phyloP scores from a whole-genome alignment of 352 stramenopile genomes.

The Phytopythium kandeliae region DNA sequence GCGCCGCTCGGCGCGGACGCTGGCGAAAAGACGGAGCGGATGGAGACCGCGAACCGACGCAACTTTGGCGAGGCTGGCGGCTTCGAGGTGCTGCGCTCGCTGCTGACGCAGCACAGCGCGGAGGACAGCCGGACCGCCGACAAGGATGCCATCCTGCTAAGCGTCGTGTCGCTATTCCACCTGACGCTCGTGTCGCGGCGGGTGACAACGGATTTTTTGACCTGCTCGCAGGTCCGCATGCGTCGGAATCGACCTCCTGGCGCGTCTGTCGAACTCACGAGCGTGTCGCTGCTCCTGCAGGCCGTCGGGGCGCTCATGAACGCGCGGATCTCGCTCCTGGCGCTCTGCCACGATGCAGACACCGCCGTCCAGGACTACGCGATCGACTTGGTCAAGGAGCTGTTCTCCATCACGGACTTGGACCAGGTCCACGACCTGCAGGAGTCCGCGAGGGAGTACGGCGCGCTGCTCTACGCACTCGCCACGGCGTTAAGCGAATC shows the following conservation, averaged over 20 bases:
- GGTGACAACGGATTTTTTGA: constrained; percentile 41
- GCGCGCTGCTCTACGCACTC: constrained; percentile 66
- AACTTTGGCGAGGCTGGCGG: constrained; percentile 73
- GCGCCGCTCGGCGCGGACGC: constrained; percentile 40
- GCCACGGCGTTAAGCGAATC: constrained; percentile 24
- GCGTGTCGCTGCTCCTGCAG: background rate
- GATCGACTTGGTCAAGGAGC: constrained; percentile 66
- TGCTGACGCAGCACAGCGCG: constrained; percentile 60
- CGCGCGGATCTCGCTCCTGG: constrained; percentile 55
- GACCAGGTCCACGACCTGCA: constrained; percentile 76
- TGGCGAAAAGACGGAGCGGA: constrained; percentile 63
- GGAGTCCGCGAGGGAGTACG: constrained; percentile 71
- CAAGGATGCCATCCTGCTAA: constrained; percentile 29
- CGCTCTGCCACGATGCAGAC: constrained; percentile 46
- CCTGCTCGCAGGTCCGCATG: constrained; percentile 30
- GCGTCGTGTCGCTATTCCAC: constrained; percentile 61
- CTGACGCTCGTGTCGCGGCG: constrained; percentile 52
- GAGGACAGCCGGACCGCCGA: constrained; percentile 11
- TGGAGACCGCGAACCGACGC: constrained; percentile 64
- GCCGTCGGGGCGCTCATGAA: constrained; percentile 62
- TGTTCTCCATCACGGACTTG: constrained; percentile 68
- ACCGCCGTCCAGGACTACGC: constrained; percentile 39
- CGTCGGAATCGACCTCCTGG: background rate
- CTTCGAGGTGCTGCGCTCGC: constrained; percentile 58
- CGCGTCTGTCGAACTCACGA: background rate